Percentiles rank a stretch among this genome's conserved stretches.
phyloP scores from a whole-genome alignment of 306 rosid genomes.

The Mimosa bimucronata region DNA sequence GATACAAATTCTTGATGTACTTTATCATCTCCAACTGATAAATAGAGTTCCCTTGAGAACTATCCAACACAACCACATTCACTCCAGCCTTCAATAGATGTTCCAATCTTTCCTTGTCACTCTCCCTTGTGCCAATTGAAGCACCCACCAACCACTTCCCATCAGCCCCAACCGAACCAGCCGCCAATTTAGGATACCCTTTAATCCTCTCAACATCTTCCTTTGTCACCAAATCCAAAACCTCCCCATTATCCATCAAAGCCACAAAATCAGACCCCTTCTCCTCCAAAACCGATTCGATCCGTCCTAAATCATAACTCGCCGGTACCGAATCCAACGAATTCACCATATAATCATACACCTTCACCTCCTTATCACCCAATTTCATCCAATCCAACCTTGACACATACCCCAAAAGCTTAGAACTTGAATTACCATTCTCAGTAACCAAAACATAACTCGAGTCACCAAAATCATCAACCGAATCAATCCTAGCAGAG shows the following conservation, averaged over 20 bases:
- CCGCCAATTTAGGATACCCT: slow-evolving; percentile 68
- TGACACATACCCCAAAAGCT: slow-evolving; percentile 66
- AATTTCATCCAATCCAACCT: slow-evolving; percentile 48
- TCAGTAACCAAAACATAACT: slow-evolving; percentile 70
- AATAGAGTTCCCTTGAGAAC: slow-evolving; percentile 90
- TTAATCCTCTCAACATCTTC: slow-evolving; percentile 72
- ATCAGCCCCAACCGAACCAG: slow-evolving; percentile 65
- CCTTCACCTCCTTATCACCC: slow-evolving; percentile 46
- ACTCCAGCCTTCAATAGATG: slow-evolving; percentile 78
- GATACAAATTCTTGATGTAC: slow-evolving; percentile 61
- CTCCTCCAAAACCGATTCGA: slow-evolving; percentile 47
- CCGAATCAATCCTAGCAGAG: slow-evolving; percentile 42
- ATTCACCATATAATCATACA: slow-evolving; percentile 55
- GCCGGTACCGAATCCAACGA: slow-evolving; percentile 51
- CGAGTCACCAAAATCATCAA: slow-evolving; percentile 49
- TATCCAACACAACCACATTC: slow-evolving; percentile 84
- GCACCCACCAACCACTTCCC: slow-evolving; percentile 88
- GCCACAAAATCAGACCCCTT: slow-evolving; percentile 48
- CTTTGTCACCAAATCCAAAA: slow-evolving; percentile 63
- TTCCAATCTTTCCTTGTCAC: slow-evolving; percentile 80
- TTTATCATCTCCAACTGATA: slow-evolving; percentile 92
- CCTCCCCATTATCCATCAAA: slow-evolving; percentile 51
- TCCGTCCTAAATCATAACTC: slow-evolving; percentile 47
- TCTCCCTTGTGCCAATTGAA: slow-evolving; percentile 81
- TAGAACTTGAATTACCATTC: slow-evolving; percentile 48